Percentiles rank a stretch among this genome's conserved stretches.
phyloP scores from a whole-genome alignment of 495 filamentous ascomycete species.

The Penicillium flavigenum region DNA sequence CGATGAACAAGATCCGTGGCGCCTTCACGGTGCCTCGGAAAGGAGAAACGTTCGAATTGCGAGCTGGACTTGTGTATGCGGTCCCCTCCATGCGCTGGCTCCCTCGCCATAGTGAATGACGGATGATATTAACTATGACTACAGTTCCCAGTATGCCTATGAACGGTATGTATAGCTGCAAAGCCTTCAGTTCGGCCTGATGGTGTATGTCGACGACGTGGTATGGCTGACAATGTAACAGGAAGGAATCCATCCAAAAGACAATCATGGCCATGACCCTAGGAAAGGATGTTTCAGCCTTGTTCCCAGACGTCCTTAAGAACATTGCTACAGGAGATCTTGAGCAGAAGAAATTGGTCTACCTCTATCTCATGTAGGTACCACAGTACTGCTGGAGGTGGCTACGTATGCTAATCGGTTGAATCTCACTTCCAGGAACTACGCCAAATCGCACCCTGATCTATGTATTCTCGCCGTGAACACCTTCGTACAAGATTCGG shows the following conservation, averaged over 20 bases:
- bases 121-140: slow-evolving; percentile 27
- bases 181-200: background rate
- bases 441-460: slow-evolving; percentile 98
- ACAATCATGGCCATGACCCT: slow-evolving; percentile 99
- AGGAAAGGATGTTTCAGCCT: slow-evolving; percentile 94
- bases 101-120: slow-evolving; percentile 9
- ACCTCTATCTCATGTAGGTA: slow-evolving; percentile 92
- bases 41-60: slow-evolving; percentile 97
- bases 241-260: slow-evolving; percentile 98
- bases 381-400: slow-evolving; percentile 1
- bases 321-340: slow-evolving; percentile 95
- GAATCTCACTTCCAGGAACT: slow-evolving; percentile 68
- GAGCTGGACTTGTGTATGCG: slow-evolving; percentile 82
- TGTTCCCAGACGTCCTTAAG: slow-evolving; percentile 98
- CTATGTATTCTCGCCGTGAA: slow-evolving; percentile 99
- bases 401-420: slow-evolving; percentile 18
- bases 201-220: slow-evolving; percentile 10
- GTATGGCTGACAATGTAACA: slow-evolving; percentile 36
- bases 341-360: slow-evolving; percentile 99
- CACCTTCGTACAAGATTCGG: slow-evolving; percentile 98
- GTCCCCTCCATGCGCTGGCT: slow-evolving; percentile 21
- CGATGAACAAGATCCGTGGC: slow-evolving; percentile 92
- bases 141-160: slow-evolving; percentile 93
- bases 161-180: slow-evolving; percentile 60
- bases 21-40: slow-evolving; percentile 91